Evolutionary conservation across 805 yeast species (phyloP).

Genomic region (Priceomyces melissophilus): DNA sequence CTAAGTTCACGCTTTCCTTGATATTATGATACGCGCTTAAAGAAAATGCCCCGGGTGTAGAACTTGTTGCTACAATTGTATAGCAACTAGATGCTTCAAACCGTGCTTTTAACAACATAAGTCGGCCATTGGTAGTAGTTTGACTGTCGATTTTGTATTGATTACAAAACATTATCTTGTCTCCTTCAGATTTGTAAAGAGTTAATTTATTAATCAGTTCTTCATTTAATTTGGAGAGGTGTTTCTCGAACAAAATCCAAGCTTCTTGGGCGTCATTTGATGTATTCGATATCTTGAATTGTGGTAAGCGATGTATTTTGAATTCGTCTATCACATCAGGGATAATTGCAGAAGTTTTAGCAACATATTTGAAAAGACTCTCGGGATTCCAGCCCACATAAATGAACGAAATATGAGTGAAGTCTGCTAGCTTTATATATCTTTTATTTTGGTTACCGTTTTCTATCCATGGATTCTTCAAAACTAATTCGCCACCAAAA

Average conservation of each 20-base stretch:
- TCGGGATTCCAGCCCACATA: conserved; percentile 67
- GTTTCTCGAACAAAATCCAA: conserved; percentile 51
- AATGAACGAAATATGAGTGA: conserved; percentile 42
- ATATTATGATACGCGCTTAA: conserved; percentile 26
- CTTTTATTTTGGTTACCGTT: conserved; percentile 12
- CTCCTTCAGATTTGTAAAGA: conserved; percentile 25
- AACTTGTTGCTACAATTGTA: conserved; percentile 23
- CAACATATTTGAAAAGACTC: conserved; percentile 17
- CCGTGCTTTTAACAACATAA: conserved; percentile 30
- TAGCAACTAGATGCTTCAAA: conserved; percentile 22
- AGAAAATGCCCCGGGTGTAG: conserved; percentile 23
- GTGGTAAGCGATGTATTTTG: conserved; percentile 36
- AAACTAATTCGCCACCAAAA: conserved; percentile 8
- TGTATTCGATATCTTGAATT: conserved; percentile 38
- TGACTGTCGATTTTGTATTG: conserved; percentile 20
- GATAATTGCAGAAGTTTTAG: conserved; percentile 22
- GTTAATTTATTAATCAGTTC: conserved; percentile 9
- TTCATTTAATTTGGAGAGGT: conserved; percentile 22
- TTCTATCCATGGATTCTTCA: conserved; percentile 39
- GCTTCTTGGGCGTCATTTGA: conserved; percentile 25
- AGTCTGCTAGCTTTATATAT: conserved; percentile 16
- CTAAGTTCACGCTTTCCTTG: conserved; percentile 15
- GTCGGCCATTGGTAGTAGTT: conserved; percentile 34
- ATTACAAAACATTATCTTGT: conserved; percentile 22
- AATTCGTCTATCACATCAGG: conserved; percentile 1